Evolutionary conservation across 2,329 filamentous ascomycete genomes (phyloP).

Genomic region (Xylariaceae sp.): DNA sequence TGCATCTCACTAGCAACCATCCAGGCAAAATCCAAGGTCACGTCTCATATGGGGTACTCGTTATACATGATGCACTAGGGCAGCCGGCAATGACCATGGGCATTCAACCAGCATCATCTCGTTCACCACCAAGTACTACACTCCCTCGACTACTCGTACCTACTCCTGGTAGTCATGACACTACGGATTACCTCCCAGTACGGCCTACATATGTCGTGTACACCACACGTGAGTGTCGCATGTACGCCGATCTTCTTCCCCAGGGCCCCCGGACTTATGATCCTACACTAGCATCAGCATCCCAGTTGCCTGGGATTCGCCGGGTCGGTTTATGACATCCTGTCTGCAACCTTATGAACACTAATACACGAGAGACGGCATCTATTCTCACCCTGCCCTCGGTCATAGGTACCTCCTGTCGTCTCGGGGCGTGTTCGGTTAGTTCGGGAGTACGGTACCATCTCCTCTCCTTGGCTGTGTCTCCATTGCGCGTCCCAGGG

Average conservation of each 20-base stretch:
- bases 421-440: conserved; percentile 5
- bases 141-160: no score
- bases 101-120: not conserved
- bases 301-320: conserved; percentile 3
- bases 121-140: not conserved
- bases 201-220: not conserved
- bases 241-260: conserved; percentile 1
- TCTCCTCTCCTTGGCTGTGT: conserved; percentile 12
- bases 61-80: no score
- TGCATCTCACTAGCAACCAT: not conserved
- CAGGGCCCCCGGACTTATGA: conserved; percentile 1
- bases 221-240: not conserved
- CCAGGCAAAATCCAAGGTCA: no score
- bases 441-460: conserved; percentile 2
- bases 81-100: no score
- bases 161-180: no score
- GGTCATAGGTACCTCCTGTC: not conserved
- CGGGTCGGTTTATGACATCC: conserved; percentile 5
- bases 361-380: not conserved
- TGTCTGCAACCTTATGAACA: not conserved
- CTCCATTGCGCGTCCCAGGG: conserved; percentile 3
- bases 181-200: no score
- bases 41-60: no score
- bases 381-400: no score
- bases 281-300: not conserved